phyloP scores from a whole-genome alignment of 192 early-diverging fungal genomes.

The Gryganskiella cystojenkinii region DNA sequence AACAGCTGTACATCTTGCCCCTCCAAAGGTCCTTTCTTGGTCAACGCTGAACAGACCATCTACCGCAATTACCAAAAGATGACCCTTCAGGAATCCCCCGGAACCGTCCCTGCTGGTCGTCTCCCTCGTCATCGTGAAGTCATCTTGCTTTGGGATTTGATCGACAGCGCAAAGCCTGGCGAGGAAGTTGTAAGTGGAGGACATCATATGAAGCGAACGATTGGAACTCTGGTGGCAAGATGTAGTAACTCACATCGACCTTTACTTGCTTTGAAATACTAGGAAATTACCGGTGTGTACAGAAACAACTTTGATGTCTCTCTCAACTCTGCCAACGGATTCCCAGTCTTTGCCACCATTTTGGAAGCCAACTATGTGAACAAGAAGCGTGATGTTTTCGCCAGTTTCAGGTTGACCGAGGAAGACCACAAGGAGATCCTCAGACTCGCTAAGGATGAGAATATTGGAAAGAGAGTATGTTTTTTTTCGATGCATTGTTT shows the following conservation, averaged over 20 bases:
- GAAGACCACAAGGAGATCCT: slow-evolving; percentile 88
- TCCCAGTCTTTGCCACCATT: slow-evolving; percentile 96
- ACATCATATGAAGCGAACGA: too few relatives aligned
- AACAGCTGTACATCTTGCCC: slow-evolving; percentile 90
- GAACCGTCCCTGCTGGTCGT: slow-evolving; percentile 94
- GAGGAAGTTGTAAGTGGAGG: slow-evolving; percentile 91
- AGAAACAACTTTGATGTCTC: slow-evolving; percentile 94
- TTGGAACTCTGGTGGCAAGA: too few relatives aligned
- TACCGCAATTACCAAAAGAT: slow-evolving; percentile 98
- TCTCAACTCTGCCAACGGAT: slow-evolving; percentile 91
- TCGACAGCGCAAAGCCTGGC: slow-evolving; percentile 94
- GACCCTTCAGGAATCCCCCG: slow-evolving; percentile 96
- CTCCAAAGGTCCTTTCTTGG: slow-evolving; percentile 88
- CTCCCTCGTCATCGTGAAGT: slow-evolving; percentile 95
- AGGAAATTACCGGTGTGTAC: slow-evolving; percentile 95
- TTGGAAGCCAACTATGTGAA: slow-evolving; percentile 97
- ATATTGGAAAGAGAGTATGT: slow-evolving; percentile 80
- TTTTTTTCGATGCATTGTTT: neutral
- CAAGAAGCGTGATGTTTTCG: slow-evolving; percentile 90
- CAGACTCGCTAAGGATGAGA: slow-evolving; percentile 77
- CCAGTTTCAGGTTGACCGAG: slow-evolving; percentile 88
- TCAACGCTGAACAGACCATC: slow-evolving; percentile 95
- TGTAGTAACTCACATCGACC: neutral
- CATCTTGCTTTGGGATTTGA: slow-evolving; percentile 94
- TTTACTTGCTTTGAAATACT: slow-evolving; percentile 1